Base-by-base conservation (phyloP, 2,329 filamentous ascomycete species). In the Penicillium psychrosexuale region DNA sequence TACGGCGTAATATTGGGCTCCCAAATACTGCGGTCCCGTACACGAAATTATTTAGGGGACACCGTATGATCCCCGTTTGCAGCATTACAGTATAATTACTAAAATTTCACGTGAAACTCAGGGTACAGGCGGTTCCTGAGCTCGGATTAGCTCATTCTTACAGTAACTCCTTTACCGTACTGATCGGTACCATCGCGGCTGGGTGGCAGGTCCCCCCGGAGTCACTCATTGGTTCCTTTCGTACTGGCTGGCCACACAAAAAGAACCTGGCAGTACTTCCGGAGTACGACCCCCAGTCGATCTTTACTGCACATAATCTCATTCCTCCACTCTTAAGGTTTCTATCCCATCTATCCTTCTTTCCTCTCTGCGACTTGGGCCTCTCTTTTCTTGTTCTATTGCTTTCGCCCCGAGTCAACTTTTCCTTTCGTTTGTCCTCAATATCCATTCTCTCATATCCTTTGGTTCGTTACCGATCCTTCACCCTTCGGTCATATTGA, bases 151-250 rank as follows among this genome's bases (percentile, higher is more conserved):
- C 44, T 49, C 51, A 53, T 53, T 49, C 8, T 52, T 56, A 60
- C 59, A 22, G 38, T 53, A 53, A 42, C 12, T 51, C 11, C 4
- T 33, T 43, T 53, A 54, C 56, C 39, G 52, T 60, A 54, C 53
- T 30, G 43, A 33, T 48, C 39, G 53, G 49, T 56, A 59, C 42
- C 49, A 53, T 39, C 31, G 31, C 28, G 28, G 15, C 53, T 45
- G 48, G 47, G 17, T 31, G 12, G 22, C 3, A 31, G 22, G 43
- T 44, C 11, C 19, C 36, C n/a, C 8, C 15, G 37, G 22, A 42
- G 61, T 63, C 59, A 54, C 59, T 55, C 5, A 38, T 31, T 53
- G 53, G 61, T 64, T 44, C 31, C 51, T 59, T 59, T 49, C 7
- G 12, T 46, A 47, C 47, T 40, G 46, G 43, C 15, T 36, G 28